Conservation (phyloP, 306 rosid species). For the Vigna hirtella region DNA sequence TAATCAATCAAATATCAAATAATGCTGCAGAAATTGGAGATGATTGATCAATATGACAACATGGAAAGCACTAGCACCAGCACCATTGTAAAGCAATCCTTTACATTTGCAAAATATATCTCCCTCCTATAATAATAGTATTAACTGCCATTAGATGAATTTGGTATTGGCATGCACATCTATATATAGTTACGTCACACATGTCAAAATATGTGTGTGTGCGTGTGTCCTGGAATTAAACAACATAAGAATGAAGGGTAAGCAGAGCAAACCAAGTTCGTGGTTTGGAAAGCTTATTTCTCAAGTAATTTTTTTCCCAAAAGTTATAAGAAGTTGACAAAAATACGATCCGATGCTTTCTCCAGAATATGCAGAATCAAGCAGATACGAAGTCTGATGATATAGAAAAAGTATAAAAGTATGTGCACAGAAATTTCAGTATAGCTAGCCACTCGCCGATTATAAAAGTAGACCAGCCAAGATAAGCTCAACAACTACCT, state of each 20-base stretch:
- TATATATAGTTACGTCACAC: neutral
- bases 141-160: slow-evolving; percentile 22
- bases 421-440: neutral
- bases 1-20: neutral
- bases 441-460: slow-evolving; percentile 13
- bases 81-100: slow-evolving; percentile 5
- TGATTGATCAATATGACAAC: neutral
- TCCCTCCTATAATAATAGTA: slow-evolving; percentile 21
- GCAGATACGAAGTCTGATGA: neutral
- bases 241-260: no score
- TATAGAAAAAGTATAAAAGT: neutral
- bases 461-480: slow-evolving; percentile 10
- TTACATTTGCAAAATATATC: slow-evolving; percentile 21
- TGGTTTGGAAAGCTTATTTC: neutral
- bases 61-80: neutral
- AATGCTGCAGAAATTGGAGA: neutral
- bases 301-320: neutral
- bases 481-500: slow-evolving; percentile 56
- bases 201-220: no score
- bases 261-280: no score
- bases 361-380: neutral
- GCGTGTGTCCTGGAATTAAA: no score
- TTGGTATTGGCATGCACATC: neutral
- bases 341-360: neutral
- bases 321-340: neutral